Evolutionary conservation across 1,139 yeast species (phyloP).

Genomic region (Hansenula lynferdii): DNA sequence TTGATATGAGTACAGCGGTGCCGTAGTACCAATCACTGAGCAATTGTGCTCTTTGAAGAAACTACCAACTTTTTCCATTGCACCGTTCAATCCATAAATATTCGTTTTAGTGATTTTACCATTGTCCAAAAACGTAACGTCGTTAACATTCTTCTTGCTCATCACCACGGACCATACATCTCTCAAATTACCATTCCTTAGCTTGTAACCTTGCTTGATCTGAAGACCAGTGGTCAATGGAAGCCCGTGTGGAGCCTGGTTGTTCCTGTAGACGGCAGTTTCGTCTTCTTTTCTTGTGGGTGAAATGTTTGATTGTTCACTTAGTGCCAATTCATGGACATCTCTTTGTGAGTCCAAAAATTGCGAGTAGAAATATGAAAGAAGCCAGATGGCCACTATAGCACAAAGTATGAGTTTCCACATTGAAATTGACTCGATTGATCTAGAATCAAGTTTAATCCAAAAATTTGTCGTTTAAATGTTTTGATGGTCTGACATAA

Average conservation of each 20-base stretch:
- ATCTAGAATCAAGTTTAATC: too few relatives aligned
- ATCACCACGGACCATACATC: constrained; percentile 54
- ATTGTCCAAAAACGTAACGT: constrained; percentile 2
- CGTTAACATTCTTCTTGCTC: constrained; percentile 19
- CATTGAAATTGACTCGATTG: too few relatives aligned
- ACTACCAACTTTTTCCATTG: constrained; percentile 9
- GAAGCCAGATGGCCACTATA: neutral
- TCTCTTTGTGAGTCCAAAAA: constrained; percentile 38
- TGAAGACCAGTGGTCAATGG: constrained; percentile 64
- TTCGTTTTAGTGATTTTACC: constrained; percentile 5
- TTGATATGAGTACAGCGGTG: constrained; percentile 20
- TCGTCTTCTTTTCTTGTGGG: constrained; percentile 53
- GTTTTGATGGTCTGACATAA: too few relatives aligned
- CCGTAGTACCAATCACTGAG: constrained; percentile 24
- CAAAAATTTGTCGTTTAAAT: too few relatives aligned
- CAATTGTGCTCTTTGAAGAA: constrained; percentile 13
- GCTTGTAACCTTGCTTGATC: constrained; percentile 54
- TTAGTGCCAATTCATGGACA: constrained; percentile 51
- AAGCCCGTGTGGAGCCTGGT: constrained; percentile 55
- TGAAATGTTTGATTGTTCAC: constrained; percentile 53
- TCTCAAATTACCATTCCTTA: constrained; percentile 63
- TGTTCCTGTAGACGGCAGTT: constrained; percentile 62
- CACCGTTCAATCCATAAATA: constrained; percentile 23
- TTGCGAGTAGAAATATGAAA: constrained; percentile 11
- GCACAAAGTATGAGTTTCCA: neutral